phyloP scores from a whole-genome alignment of 2,329 filamentous ascomycete genomes.

The Penicillium sp. region DNA sequence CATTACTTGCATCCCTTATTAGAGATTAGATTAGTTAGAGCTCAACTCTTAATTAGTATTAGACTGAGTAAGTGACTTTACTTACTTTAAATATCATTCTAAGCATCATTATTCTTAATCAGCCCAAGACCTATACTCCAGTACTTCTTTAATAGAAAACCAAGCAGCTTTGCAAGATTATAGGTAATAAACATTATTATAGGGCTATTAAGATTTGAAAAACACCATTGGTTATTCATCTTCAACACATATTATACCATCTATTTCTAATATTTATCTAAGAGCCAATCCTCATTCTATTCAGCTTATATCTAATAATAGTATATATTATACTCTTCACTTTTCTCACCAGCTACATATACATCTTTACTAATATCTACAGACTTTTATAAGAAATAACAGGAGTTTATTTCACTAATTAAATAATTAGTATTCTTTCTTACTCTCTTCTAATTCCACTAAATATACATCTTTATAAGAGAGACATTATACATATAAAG shows the following conservation, averaged over 20 bases:
- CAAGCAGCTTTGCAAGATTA: slow-evolving; percentile 35
- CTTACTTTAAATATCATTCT: slow-evolving; percentile 35
- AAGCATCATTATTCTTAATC: slow-evolving; percentile 37
- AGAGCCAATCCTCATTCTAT: slow-evolving; percentile 34
- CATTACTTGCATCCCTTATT: slow-evolving; percentile 38
- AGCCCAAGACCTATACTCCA: slow-evolving; percentile 51
- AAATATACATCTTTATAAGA: slow-evolving; percentile 42
- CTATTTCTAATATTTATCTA: slow-evolving; percentile 47
- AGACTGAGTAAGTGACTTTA: slow-evolving; percentile 44
- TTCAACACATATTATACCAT: slow-evolving; percentile 46
- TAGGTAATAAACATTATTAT: slow-evolving; percentile 45
- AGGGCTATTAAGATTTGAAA: slow-evolving; percentile 45
- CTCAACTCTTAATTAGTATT: slow-evolving; percentile 42
- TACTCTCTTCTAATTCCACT: slow-evolving; percentile 40
- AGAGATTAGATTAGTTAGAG: slow-evolving; percentile 43
- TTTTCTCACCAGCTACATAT: slow-evolving; percentile 45
- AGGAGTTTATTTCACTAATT: slow-evolving; percentile 47
- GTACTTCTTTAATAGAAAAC: slow-evolving; percentile 46
- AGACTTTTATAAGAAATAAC: slow-evolving; percentile 42
- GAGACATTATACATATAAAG: slow-evolving; percentile 40
- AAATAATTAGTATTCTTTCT: slow-evolving; percentile 41
- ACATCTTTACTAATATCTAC: slow-evolving; percentile 49
- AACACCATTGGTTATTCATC: slow-evolving; percentile 34
- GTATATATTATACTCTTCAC: slow-evolving; percentile 31
- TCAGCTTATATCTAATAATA: slow-evolving; percentile 24